Base-by-base conservation (phyloP, 768 basidiomycete species). In the Glaciozyma antarctica region DNA sequence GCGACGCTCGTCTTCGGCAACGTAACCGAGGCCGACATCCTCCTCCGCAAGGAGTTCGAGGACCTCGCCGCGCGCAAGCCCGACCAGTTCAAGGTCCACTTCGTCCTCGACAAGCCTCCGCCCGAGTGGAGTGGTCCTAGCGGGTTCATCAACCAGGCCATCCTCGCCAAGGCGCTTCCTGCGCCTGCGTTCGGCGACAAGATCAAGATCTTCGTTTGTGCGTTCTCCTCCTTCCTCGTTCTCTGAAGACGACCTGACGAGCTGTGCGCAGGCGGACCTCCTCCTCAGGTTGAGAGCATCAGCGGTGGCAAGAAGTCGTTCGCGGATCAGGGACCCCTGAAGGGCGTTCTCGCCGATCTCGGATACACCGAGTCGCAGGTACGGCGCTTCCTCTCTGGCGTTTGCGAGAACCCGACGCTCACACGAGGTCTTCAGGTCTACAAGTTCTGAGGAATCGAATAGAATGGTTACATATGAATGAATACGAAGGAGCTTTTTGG, bases 1-100 rank as follows among this genome's bases (percentile, higher is more conserved):
- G 95, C 90, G 81, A 94, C 86, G 55, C 81, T 98, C 62, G 79
- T 99, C 72, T 98, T 88, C 78, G 86, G 88, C 47, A 98, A 98
- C 76, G 82, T 91, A 47, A 83, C 90, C 19, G 89, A 91, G 75
- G 80, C 82, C 60, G 95, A 99, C 75, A 95, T 99, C 68, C 84
- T 93, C 60, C 82, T 94, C 67, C 84, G 86, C 60, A 82, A 87
- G 74, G 85, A 87, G 71, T 81, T 90, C 68, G 88, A 90, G 41
- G 52, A 58, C 10, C 51, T 79, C 43, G 76, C 76, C 58, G 85
- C 79, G 68, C 58, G 73, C 49, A 75, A 79, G 70, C 77, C 78
- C 7, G 78, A 78, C 58, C 75, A 78, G 56, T 82, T 98, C 74
- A 83, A 91, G 66, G 80, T 93, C 64, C 83, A 94, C 41, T 95